Conservation (phyloP, 1,284 basidiomycete species). For the Trichosporon faecale region DNA sequence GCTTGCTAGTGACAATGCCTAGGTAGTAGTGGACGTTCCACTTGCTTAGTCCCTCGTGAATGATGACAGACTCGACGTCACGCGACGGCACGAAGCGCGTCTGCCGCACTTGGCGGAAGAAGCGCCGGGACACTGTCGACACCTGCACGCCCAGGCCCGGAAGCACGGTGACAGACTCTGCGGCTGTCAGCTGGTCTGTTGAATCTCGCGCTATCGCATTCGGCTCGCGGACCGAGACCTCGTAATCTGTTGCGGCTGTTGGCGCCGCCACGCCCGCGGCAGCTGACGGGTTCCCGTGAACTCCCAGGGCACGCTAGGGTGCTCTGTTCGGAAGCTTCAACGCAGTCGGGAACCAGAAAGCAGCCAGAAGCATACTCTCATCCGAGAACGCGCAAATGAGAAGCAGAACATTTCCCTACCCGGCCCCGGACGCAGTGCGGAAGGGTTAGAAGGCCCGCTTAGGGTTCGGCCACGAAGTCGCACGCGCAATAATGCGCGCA, state of each 20-base stretch:
- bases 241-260: neutral
- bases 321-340: neutral
- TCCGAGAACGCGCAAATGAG: neutral
- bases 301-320: neutral
- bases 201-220: neutral
- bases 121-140: slow-evolving; percentile 55
- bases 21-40: slow-evolving; percentile 44
- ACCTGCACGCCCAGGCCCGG: slow-evolving; percentile 62
- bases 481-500: neutral
- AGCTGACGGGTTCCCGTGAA: neutral
- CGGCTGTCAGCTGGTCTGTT: slow-evolving; percentile 15
- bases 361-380: neutral
- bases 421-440: neutral
- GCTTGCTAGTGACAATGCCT: slow-evolving; percentile 29
- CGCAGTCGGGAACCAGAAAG: neutral
- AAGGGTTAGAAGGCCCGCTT: neutral
- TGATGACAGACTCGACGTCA: slow-evolving; percentile 36
- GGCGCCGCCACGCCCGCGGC: too few species aligned
- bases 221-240: neutral
- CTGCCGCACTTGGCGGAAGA: slow-evolving; percentile 11
- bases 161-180: slow-evolving; percentile 41
- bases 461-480: neutral
- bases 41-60: slow-evolving; percentile 41
- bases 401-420: neutral
- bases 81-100: slow-evolving; percentile 35